These are phyloP conservation scores for Aspergillus quadricinctus DNA, from an alignment of 2,329 filamentous ascomycete genomes.

Conservation along the genomic window DNA sequence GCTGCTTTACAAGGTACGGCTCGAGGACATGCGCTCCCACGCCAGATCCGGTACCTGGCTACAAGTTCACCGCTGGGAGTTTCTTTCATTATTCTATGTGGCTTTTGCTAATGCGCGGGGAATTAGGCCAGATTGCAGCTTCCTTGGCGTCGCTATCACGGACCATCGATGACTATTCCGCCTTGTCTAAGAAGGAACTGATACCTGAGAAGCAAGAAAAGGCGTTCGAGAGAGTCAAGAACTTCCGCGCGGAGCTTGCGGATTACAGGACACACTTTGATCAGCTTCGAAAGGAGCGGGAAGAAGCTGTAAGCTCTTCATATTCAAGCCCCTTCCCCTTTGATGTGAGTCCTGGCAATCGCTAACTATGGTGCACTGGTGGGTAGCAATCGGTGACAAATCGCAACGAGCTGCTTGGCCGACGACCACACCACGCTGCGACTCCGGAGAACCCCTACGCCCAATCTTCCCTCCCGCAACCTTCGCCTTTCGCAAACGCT, in stretches of 20 bases:
- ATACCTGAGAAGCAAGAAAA: slow-evolving; percentile 90
- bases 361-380: not conserved
- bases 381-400: slow-evolving; percentile 59
- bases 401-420: slow-evolving; percentile 76
- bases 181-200: slow-evolving; percentile 79
- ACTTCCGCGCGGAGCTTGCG: slow-evolving; percentile 75
- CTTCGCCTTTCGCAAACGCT: slow-evolving; percentile 39
- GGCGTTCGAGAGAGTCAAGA: slow-evolving; percentile 76
- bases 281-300: slow-evolving; percentile 68
- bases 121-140: slow-evolving; percentile 66
- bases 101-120: slow-evolving; percentile 30
- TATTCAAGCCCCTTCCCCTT: not conserved
- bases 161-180: slow-evolving; percentile 87
- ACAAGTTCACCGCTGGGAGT: not conserved
- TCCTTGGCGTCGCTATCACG: slow-evolving; percentile 78
- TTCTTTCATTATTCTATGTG: not conserved
- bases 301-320: slow-evolving; percentile 58
- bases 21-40: not conserved
- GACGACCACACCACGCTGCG: slow-evolving; percentile 71
- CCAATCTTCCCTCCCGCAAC: slow-evolving; percentile 47
- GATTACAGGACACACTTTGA: slow-evolving; percentile 78
- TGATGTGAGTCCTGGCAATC: not conserved
- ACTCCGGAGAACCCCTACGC: slow-evolving; percentile 93
- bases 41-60: not conserved
- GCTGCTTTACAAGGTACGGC: slow-evolving; percentile 56